Conservation (phyloP, 345 rosid genomes). For the Eucalyptus fibrosa region DNA sequence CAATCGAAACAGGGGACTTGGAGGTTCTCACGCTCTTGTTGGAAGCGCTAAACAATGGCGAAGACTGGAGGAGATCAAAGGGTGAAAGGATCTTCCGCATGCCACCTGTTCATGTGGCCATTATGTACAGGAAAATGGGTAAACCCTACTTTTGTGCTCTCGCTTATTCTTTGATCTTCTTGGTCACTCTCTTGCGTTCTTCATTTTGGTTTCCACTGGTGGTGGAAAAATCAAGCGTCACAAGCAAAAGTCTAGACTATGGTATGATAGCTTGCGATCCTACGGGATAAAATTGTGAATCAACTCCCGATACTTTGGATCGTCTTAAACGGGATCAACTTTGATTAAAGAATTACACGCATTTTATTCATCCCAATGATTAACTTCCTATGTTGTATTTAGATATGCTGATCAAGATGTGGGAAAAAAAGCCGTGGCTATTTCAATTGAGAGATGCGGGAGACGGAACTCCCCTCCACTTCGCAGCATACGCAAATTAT, state of each 20-base stretch:
- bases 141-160: background rate
- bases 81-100: background rate
- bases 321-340: background rate
- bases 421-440: background rate
- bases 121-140: rapidly evolving
- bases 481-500: background rate
- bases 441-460: background rate
- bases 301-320: background rate
- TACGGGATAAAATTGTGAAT: background rate
- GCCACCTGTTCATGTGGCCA: background rate
- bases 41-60: background rate
- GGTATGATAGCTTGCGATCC: background rate
- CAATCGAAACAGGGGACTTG: background rate
- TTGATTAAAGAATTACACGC: background rate
- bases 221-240: background rate
- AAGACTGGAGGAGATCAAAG: background rate
- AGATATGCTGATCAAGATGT: background rate
- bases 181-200: background rate
- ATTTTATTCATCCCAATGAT: background rate
- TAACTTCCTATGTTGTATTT: background rate
- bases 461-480: background rate
- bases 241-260: background rate
- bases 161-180: background rate
- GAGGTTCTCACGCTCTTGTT: background rate
- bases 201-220: background rate